Conservation (phyloP, 495 filamentous ascomycete genomes). For the Hypoxylon subgilvum region DNA sequence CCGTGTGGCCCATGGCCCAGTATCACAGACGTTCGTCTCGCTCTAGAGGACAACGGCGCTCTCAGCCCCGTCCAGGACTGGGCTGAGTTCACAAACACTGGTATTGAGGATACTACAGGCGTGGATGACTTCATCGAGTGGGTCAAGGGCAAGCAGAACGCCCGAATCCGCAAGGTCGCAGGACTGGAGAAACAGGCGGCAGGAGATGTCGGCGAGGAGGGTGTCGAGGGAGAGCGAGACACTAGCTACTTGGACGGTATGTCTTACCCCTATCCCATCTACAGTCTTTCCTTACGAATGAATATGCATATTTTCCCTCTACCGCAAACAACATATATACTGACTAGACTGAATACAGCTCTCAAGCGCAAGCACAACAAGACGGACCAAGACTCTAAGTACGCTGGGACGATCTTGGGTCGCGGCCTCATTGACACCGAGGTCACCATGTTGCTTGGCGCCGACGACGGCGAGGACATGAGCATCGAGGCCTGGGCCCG, state of each 20-base stretch:
- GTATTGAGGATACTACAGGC: slow-evolving; percentile 74
- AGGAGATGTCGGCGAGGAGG: slow-evolving; percentile 28
- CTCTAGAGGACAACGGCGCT: slow-evolving; percentile 75
- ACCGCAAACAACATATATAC: background rate
- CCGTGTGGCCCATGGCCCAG: too few species aligned
- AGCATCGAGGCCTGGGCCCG: slow-evolving; percentile 71
- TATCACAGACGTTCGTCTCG: slow-evolving; percentile 81
- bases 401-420: slow-evolving; percentile 78
- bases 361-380: slow-evolving; percentile 87
- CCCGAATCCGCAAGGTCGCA: slow-evolving; percentile 67
- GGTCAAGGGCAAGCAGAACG: slow-evolving; percentile 69
- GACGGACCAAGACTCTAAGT: slow-evolving; percentile 77
- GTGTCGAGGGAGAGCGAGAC: slow-evolving; percentile 49
- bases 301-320: too few species aligned
- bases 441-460: slow-evolving; percentile 66
- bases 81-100: too few species aligned
- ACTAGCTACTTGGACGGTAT: slow-evolving; percentile 75
- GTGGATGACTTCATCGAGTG: slow-evolving; percentile 75
- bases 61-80: too few species aligned
- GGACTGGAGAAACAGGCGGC: slow-evolving; percentile 55
- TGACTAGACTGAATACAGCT: slow-evolving; percentile 42
- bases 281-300: too few species aligned
- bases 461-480: slow-evolving; percentile 72
- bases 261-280: too few species aligned
- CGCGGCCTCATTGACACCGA: slow-evolving; percentile 69